Base-by-base conservation (phyloP, 2,329 filamentous ascomycete species). In the Alternaria arborescens region DNA sequence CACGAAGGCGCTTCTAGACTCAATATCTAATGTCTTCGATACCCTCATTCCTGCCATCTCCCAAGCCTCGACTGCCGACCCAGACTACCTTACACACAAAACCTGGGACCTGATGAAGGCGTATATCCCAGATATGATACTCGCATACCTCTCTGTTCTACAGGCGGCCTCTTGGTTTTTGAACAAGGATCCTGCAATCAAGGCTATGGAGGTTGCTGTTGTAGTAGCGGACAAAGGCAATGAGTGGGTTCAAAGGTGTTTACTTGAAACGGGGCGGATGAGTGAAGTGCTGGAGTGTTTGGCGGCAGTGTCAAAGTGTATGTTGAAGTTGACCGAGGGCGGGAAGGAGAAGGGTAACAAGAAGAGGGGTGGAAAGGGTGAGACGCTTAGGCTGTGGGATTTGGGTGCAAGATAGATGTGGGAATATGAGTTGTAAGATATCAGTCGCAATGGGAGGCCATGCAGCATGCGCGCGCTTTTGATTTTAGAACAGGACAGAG, bases 191-290 rank as follows among this genome's bases (percentile, higher is more conserved):
- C 87, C 90, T 66, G 84, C 97, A 18, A 85, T 95, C 26, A 89
- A 94, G 73, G 91, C 90, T 71, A 94, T 99, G 91, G 92, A 97
- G 60, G 83, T 99, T 16, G 89, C 93, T 1, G 88, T 89, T 1
- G 76, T 89, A 2, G 86, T 97, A 52, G 92, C 94, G 2, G 70
- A 75, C 14, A 64, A 68, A 26, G 58, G 62, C 2, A 74, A 71
- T 32, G 64, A 62, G 43, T 77, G 72, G 68, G 61, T 84, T 22
- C 74, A 78, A 20, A 70, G 73, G 26, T 65, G 72, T 30, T 80
- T 84, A 53, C 47, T 79, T 34, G 57, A 78, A 43, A 78, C 80
- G 2, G 77, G 77, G 1, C 64, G 80, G 30, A 82, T 84, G 81
- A 70, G 74, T 22, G 80, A 83, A 70, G 70, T 84, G 18, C 78